Evolutionary conservation across 139 green algal genomes (phyloP), one percentile per base, ranked within the genome.

Genomic region (Picochlorum sp.): DNA sequence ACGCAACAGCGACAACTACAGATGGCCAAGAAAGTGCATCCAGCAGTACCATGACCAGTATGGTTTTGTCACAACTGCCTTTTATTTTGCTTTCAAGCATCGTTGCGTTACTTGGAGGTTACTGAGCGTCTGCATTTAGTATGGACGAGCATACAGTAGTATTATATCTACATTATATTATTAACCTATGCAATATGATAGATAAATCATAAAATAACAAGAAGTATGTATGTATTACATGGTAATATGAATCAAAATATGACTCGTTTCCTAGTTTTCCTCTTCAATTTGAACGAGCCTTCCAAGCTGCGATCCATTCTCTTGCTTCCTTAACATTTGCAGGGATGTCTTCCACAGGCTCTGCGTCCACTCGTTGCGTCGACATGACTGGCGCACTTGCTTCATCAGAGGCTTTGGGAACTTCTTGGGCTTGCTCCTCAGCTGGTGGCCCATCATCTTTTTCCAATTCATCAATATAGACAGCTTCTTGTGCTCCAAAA

Each of bases 301-400:
- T 62, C 74, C 74, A 81, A 4, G 45, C 26, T 18, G 49, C 45
- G 18, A 81, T 79, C 73, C 73, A 81, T 3, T 56, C 64, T 9
- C 64, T 61, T 7, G 73, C 73, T 31, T 76, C 65, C 4, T 51
- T 47, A 12, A 78, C 69, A 61, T 81, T 79, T 20, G 47, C 55
- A 30, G 68, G 62, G 6, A 65, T 57, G 5, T 70, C 54, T n/a
- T 12, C 31, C 13, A 22, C n/a, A 43, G 36, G 36, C 14, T 56
- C 28, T n/a, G 18, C 26, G 0, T 7, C 4, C 12, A 9, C 50
- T 56, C 3, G 7, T 36, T 36, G 16, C 14, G 26, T 9, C 12
- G 8, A 14, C 6, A 33, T 35, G 20, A 2, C 24, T 32, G n/a
- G 9, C 5, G 55, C 53, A 36, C 25, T 18, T 2, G n/a, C 29